These are phyloP conservation scores for Flaveria brownii DNA, from an alignment of 129 eudicot genomes.

Conservation along the genomic window DNA sequence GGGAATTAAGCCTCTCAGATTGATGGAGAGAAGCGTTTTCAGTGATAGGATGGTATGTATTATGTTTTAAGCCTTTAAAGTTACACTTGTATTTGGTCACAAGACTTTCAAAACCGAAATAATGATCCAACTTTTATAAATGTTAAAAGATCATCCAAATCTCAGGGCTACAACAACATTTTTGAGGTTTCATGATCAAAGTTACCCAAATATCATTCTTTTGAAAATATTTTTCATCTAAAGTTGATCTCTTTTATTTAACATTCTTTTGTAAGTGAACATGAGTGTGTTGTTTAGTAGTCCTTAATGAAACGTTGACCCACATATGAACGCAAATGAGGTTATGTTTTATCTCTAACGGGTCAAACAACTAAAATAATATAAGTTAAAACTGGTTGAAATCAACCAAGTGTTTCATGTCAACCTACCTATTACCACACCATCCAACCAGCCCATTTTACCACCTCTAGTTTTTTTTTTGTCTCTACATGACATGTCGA, in stretches of 20 bases:
- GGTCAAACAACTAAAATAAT: background rate
- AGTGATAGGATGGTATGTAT: constrained; percentile 86
- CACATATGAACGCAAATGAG: too few relatives aligned
- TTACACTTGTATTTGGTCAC: background rate
- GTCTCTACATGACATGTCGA: too few relatives aligned
- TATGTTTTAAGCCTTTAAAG: background rate
- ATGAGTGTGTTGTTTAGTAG: background rate
- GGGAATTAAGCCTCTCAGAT: constrained; percentile 82
- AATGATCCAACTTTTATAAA: background rate
- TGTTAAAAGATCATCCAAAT: too few relatives aligned
- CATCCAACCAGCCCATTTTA: background rate
- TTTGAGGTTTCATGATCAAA: too few relatives aligned
- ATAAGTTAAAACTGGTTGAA: background rate
- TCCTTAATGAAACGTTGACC: background rate
- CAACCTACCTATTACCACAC: too few relatives aligned
- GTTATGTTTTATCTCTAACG: background rate
- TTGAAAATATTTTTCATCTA: background rate
- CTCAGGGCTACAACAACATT: too few relatives aligned
- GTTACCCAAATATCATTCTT: too few relatives aligned
- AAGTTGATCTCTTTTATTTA: background rate
- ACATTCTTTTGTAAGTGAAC: too few relatives aligned
- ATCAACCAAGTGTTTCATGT: background rate
- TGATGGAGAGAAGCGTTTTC: constrained; percentile 96
- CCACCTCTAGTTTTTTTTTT: too few relatives aligned
- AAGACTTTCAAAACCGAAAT: background rate